phyloP scores from a whole-genome alignment of 2,329 filamentous ascomycete genomes.

The Ascochyta lentis region DNA sequence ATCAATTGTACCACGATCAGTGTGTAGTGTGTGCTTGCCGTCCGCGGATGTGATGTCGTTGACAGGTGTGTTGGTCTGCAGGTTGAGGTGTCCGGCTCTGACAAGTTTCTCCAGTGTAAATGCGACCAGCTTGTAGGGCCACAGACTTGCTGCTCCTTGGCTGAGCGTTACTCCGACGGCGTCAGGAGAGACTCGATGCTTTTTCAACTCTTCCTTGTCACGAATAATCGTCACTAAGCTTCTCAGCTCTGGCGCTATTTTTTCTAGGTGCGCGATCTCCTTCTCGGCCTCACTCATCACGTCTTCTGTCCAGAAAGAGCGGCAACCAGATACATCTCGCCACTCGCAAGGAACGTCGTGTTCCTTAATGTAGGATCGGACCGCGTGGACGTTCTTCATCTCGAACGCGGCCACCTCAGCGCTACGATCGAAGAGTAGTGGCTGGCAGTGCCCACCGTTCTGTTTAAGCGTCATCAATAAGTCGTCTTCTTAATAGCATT shows the following conservation, averaged over 20 bases:
- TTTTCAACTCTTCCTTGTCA: constrained; percentile 54
- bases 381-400: constrained; percentile 68
- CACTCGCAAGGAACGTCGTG: constrained; percentile 74
- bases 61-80: constrained; percentile 77
- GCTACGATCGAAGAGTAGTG: constrained; percentile 67
- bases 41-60: constrained; percentile 38
- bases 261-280: constrained; percentile 60
- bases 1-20: constrained; percentile 70
- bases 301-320: constrained; percentile 65
- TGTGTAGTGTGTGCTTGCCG: constrained; percentile 67
- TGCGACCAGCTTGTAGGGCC: constrained; percentile 85
- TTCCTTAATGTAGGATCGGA: constrained; percentile 64
- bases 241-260: constrained; percentile 64
- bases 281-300: constrained; percentile 61
- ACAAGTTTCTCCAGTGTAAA: constrained; percentile 70
- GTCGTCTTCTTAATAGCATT: not conserved
- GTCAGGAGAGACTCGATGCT: constrained; percentile 54
- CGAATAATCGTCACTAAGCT: constrained; percentile 49
- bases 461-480: constrained; percentile 23
- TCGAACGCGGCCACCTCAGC: constrained; percentile 74
- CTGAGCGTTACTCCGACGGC: constrained; percentile 71
- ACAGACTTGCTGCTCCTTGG: constrained; percentile 70
- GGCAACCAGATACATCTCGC: constrained; percentile 67
- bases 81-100: constrained; percentile 63
- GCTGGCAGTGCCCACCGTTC: constrained; percentile 73